Conservation (phyloP, 192 early-diverging fungal species). For the Ramicandelaber brevisporus region DNA sequence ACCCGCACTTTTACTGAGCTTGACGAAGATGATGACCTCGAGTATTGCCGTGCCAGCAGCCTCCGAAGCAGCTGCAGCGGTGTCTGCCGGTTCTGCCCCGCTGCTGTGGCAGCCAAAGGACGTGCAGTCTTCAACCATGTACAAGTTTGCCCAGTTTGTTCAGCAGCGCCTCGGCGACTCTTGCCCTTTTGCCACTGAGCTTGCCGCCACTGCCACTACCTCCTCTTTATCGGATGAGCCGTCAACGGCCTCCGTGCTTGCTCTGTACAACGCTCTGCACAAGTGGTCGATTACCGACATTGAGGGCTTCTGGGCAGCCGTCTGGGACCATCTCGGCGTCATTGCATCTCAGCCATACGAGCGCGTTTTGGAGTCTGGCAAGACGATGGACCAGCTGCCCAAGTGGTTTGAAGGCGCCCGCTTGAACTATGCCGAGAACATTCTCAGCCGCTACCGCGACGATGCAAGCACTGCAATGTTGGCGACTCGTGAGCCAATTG, state of each 20-base stretch:
- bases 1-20: no score
- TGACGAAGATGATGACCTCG: no score
- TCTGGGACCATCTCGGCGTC: slow-evolving; percentile 43
- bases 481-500: slow-evolving; percentile 15
- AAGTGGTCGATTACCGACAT: slow-evolving; percentile 58
- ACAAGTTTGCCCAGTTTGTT: slow-evolving; percentile 3
- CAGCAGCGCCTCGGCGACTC: background rate
- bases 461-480: slow-evolving; percentile 14
- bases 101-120: background rate
- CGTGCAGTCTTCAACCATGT: slow-evolving; percentile 1
- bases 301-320: slow-evolving; percentile 61
- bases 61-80: no score
- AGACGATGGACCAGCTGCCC: slow-evolving; percentile 66
- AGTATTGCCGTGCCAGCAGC: no score
- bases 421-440: slow-evolving; percentile 85
- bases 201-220: no score
- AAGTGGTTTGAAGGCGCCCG: slow-evolving; percentile 67
- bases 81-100: no score
- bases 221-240: background rate
- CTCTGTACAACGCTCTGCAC: slow-evolving; percentile 48
- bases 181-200: background rate
- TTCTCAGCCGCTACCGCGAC: slow-evolving; percentile 27
- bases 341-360: slow-evolving; percentile 4
- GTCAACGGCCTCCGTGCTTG: no score
- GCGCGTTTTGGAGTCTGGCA: slow-evolving; percentile 35